Evolutionary conservation across 2,329 filamentous ascomycete genomes (phyloP).

Genomic region (Ophiostoma novo-ulmi): DNA sequence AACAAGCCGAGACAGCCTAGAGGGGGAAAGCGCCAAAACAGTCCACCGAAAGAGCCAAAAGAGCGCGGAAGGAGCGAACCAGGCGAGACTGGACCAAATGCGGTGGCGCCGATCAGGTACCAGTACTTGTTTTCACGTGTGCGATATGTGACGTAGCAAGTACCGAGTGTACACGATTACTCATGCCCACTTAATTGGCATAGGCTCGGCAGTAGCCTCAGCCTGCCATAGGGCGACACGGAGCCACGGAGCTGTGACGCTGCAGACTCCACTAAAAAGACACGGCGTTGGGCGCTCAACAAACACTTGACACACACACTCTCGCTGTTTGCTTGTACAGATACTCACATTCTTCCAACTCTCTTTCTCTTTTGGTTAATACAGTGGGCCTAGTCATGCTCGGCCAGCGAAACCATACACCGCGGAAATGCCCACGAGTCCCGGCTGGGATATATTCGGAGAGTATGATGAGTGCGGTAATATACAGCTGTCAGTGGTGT

Average conservation of each 20-base stretch:
- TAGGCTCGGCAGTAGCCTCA: conserved; percentile 1
- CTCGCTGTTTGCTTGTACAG: too few relatives aligned
- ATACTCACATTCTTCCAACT: too few relatives aligned
- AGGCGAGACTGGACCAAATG: not conserved
- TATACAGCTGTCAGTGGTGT: not conserved
- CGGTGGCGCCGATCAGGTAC: conserved; percentile 12
- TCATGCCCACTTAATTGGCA: not conserved
- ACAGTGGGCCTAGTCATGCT: not conserved
- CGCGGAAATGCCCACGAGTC: conserved; percentile 17
- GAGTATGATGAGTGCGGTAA: not conserved
- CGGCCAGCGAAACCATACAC: conserved; percentile 20
- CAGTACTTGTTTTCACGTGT: not conserved
- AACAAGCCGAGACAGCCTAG: not conserved
- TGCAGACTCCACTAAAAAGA: conserved; percentile 4
- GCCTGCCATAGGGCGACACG: conserved; percentile 9
- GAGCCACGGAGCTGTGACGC: conserved; percentile 10
- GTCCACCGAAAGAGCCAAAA: not conserved
- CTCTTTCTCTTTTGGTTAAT: too few relatives aligned
- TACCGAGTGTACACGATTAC: not conserved
- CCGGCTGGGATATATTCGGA: not conserved
- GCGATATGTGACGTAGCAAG: not conserved
- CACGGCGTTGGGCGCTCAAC: not conserved
- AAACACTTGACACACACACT: not conserved
- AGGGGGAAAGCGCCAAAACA: too few relatives aligned
- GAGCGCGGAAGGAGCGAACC: conserved; percentile 11